Evolutionary conservation across 169 alveolate genomes (phyloP).

Genomic region (Cryptosporidium xiaoi): DNA sequence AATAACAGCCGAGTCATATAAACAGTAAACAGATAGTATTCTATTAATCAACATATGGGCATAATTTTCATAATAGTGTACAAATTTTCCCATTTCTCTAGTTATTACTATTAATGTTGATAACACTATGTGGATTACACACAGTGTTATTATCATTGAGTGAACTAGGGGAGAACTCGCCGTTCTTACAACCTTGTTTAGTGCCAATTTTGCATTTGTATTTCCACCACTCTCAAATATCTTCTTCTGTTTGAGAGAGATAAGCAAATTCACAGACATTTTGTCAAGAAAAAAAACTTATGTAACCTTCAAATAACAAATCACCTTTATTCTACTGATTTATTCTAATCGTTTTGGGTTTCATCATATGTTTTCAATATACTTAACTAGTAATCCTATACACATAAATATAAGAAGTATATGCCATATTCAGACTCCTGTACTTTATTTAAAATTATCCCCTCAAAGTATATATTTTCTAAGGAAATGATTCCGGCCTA

Average conservation of each 20-base stretch:
- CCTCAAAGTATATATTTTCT: too few relatives aligned
- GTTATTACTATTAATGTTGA: background rate
- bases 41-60: background rate
- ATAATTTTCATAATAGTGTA: background rate
- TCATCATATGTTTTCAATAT: too few relatives aligned
- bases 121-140: constrained; percentile 19
- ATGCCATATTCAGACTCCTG: too few relatives aligned
- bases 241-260: constrained; percentile 20
- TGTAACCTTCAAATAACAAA: too few relatives aligned
- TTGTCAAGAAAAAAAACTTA: background rate
- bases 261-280: constrained; percentile 15
- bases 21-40: constrained; percentile 27
- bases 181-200: constrained; percentile 7
- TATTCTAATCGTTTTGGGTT: too few relatives aligned
- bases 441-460: too few relatives aligned
- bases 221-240: constrained; percentile 6
- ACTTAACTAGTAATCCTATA: too few relatives aligned
- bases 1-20: constrained; percentile 41
- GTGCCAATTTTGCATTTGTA: constrained; percentile 21
- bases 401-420: too few relatives aligned
- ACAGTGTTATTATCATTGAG: constrained; percentile 24
- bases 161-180: constrained; percentile 47
- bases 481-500: too few relatives aligned
- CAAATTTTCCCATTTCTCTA: background rate
- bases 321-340: too few relatives aligned